Evolutionary conservation across 148 eudicot genomes (phyloP), one percentile per base, ranked within the genome.

Genomic region (Chenopodium formosanum): DNA sequence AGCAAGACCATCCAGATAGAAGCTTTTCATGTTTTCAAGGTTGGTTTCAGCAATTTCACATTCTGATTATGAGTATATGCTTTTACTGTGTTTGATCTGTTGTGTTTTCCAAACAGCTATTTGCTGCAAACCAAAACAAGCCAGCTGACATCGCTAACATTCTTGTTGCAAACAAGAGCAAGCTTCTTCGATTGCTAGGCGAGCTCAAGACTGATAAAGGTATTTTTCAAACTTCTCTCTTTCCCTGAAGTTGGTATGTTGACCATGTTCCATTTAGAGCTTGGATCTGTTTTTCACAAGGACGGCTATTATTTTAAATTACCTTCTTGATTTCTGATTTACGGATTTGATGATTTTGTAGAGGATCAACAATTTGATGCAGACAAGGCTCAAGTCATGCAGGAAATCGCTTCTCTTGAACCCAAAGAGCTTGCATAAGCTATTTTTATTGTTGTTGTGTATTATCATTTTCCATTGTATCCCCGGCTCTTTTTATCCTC

Each of bases 11-110:
- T 88, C 31, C 88, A 88, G 78, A 82, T 84, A 34, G 89, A 86
- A 84, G 85, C 89, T 65, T 88, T 88, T 78, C 88, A 88, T 78
- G 89, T 86, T 66, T 88, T 88, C 75, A 86, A 86, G 90, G 90
- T 88, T 73, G 34, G 62, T 75, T 34, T 65, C 34, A 23, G 31
- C 74, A n/a, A 19, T 16, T 31, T 23, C 63, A 23, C 64, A 34
- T 66, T 80, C 22, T 22, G 60, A 46, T 34, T 46, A 63, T 31
- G 2, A 65, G 34, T 71, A 12, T 37, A 14, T 77, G 40, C 27
- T 22, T 17, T 31, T 29, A 7, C 70, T 73, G 19, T 67, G 22
- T 48, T 64, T 71, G 25, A 77, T 13, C 58, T 66, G 44, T 40
- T 84, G 29, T 16, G 27, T 27, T 78, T 58, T 46, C 46, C 27